Conservation (phyloP, 129 eudicot genomes). For the Tagetes erecta region DNA sequence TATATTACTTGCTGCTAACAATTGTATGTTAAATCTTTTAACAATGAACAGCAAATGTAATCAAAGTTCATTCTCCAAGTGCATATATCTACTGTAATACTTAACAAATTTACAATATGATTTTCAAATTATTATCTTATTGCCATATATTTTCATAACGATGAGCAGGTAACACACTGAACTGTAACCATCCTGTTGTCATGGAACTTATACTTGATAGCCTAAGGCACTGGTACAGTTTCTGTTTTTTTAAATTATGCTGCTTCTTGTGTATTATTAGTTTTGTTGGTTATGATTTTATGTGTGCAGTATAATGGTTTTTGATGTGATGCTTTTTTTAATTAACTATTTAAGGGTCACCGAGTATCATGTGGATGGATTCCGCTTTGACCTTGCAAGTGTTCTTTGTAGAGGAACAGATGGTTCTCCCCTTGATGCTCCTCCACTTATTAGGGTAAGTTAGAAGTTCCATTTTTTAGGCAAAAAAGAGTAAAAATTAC, state of each 20-base stretch:
- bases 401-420: slow-evolving; percentile 96
- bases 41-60: background rate
- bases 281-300: background rate
- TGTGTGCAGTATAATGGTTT: slow-evolving; percentile 7
- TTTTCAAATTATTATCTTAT: background rate
- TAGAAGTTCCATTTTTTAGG: background rate
- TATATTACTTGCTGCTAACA: slow-evolving; percentile 4
- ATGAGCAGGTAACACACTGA: slow-evolving; percentile 83
- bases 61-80: background rate
- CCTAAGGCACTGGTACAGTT: slow-evolving; percentile 89
- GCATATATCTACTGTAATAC: background rate
- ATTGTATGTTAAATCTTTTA: background rate
- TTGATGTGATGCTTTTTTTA: background rate
- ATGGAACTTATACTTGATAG: slow-evolving; percentile 98
- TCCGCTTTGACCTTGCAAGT: slow-evolving; percentile 97
- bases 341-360: slow-evolving; percentile 55
- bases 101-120: background rate
- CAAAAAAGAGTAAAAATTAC: background rate
- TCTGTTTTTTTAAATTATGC: slow-evolving; percentile 11
- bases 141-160: background rate
- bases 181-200: slow-evolving; percentile 98
- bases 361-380: slow-evolving; percentile 98
- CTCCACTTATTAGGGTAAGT: slow-evolving; percentile 82
- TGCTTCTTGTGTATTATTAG: background rate
- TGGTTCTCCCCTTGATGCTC: slow-evolving; percentile 93